Percentiles rank a stretch among this genome's conserved stretches.
Evolutionary conservation across 2,329 filamentous ascomycete genomes (phyloP).

Genomic region (Chrysosphaeria jannelii): DNA sequence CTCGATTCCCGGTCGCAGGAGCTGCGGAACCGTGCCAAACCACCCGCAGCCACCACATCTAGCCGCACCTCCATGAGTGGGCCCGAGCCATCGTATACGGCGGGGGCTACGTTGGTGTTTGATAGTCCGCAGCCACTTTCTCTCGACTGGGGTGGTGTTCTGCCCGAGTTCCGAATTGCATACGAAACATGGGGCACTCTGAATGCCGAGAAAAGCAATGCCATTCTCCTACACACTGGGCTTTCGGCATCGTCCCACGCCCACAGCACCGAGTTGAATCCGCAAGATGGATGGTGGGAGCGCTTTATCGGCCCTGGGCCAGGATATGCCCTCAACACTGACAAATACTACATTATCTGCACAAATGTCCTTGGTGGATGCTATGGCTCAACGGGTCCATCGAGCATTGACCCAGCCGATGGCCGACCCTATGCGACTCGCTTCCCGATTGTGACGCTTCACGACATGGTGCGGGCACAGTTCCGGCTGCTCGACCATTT

Average conservation of each 20-base stretch:
- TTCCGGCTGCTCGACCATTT: constrained; percentile 63
- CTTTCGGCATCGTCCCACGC: constrained; percentile 94
- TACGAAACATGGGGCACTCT: constrained; percentile 79
- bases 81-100: constrained; percentile 82
- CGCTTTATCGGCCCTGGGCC: constrained; percentile 78
- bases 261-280: constrained; percentile 63
- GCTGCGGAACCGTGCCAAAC: too few relatives aligned
- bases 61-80: constrained; percentile 42
- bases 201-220: constrained; percentile 59
- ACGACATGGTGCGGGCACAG: constrained; percentile 93
- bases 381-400: constrained; percentile 80
- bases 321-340: constrained; percentile 40
- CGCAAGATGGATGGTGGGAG: constrained; percentile 93
- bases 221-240: constrained; percentile 74
- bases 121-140: constrained; percentile 44
- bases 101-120: constrained; percentile 54
- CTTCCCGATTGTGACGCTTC: constrained; percentile 83
- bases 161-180: constrained; percentile 67
- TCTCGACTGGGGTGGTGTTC: constrained; percentile 82
- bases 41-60: too few relatives aligned
- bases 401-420: constrained; percentile 64
- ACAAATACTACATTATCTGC: constrained; percentile 81
- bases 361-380: constrained; percentile 92
- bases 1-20: constrained; percentile 36
- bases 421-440: constrained; percentile 72